Base-by-base conservation (phyloP, 73 alveolate species). In the Paramecium sexaurelia region DNA sequence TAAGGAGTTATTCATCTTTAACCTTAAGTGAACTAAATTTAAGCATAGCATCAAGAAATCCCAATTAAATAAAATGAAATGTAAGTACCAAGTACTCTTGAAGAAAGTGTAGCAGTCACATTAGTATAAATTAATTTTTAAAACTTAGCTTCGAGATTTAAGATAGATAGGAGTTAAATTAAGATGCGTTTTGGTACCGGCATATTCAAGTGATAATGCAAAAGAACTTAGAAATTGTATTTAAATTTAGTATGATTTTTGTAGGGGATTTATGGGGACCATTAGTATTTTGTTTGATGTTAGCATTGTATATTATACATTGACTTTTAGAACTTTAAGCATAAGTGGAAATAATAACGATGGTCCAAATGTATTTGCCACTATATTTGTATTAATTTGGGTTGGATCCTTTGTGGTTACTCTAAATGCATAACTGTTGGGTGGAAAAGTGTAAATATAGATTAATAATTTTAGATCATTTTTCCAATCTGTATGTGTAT, bases 181-280 rank as follows among this genome's bases (percentile, higher is more conserved):
- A 85, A 96, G 95, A 89, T 95, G 94, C 68, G 99, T 96, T 13
- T 51, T 88, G 15, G 66, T 88, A 32, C 94, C 94, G 19, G 95
- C 92, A 73, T 92, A 87, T 43, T 85, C 95, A 26, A 92, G 83
- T 35, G 96, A 95, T 35, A 95, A 93, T 51, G 96, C 93, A 55
- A 94, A 90, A 71, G 98, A 97, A 87, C 94, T 97, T 15, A 95
- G 97, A 68, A 94, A 97, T 85, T 97, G 97, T 94, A 94, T 19
- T 47, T 22, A 27, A 82, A 51, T n/a, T 17, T 32, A 20, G 1
- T 35, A 33, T 43, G 55, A 9, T 71, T 1, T 41, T 11, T 24
- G 1, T 55, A 94, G 97, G 99, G 99, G 99, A 97, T 93, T 88
- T 97, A 55, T 97, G 99, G 99, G 99, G 99, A 41, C 99, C 99